Evolutionary conservation across 2,329 filamentous ascomycete genomes (phyloP).

Genomic region (Fusarium stilboides): DNA sequence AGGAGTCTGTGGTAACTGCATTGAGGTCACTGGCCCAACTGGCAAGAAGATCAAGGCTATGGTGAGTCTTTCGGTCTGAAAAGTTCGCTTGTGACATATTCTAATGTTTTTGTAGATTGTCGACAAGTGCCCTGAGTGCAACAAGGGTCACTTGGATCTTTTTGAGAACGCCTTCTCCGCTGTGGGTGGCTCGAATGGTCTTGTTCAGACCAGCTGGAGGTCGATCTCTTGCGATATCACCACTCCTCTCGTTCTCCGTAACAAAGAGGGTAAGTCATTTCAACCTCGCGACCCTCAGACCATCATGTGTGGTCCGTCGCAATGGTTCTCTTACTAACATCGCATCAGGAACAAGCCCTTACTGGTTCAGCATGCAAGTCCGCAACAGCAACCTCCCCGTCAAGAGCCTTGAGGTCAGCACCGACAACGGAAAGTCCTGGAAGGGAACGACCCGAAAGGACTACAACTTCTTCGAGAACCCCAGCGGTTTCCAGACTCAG

Average conservation of each 20-base stretch:
- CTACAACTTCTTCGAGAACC: constrained; percentile 76
- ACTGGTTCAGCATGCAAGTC: constrained; percentile 68
- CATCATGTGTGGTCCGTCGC: too few species aligned
- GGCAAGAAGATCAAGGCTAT: constrained; percentile 73
- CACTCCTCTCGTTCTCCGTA: constrained; percentile 58
- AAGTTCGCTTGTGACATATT: background rate
- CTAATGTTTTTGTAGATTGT: constrained; percentile 54
- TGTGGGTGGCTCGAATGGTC: constrained; percentile 56
- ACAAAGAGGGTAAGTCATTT: constrained; percentile 59
- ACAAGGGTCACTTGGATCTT: constrained; percentile 60
- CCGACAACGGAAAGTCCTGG: constrained; percentile 72
- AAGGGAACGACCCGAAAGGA: constrained; percentile 64
- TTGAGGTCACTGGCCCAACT: constrained; percentile 70
- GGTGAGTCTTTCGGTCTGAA: constrained; percentile 57
- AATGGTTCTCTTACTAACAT: background rate
- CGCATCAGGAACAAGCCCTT: constrained; percentile 35
- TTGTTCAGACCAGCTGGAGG: constrained; percentile 55
- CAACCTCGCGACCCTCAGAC: too few species aligned
- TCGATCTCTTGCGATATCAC: constrained; percentile 60
- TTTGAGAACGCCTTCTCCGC: constrained; percentile 60
- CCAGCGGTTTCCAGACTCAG: constrained; percentile 68
- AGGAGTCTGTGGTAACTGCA: constrained; percentile 72
- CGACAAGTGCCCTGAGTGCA: constrained; percentile 62
- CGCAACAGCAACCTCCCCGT: constrained; percentile 73
- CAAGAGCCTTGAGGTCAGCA: constrained; percentile 71